phyloP scores from a whole-genome alignment of 768 basidiomycete species.

The Boletellus ananiceps region DNA sequence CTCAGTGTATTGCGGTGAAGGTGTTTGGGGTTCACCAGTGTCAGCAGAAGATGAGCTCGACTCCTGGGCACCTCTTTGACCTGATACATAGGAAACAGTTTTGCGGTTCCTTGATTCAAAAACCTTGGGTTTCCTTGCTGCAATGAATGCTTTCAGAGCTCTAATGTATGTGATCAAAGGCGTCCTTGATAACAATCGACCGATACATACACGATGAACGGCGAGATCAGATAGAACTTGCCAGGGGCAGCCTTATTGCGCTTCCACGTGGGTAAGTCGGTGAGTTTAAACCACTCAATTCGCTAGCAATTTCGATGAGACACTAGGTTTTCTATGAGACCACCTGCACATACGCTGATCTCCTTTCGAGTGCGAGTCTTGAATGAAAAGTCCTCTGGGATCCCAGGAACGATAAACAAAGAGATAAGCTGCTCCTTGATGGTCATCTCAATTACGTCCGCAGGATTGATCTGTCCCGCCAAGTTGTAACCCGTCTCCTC shows the following conservation, averaged over 20 bases:
- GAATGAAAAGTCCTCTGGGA: conserved; percentile 86
- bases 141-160: conserved; percentile 59
- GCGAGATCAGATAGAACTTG: conserved; percentile 93
- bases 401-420: conserved; percentile 82
- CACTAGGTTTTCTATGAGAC: conserved; percentile 1
- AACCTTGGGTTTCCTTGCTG: conserved; percentile 53
- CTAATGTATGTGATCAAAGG: conserved; percentile 12
- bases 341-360: conserved; percentile 71
- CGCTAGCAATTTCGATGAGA: conserved; percentile 49
- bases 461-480: conserved; percentile 56
- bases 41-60: conserved; percentile 66
- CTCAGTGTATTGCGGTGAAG: conserved; percentile 54
- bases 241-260: conserved; percentile 62
- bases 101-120: conserved; percentile 36
- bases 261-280: conserved; percentile 92
- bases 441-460: conserved; percentile 75
- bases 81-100: conserved; percentile 18
- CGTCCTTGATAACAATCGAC: not conserved
- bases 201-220: conserved; percentile 75
- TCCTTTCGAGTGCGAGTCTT: conserved; percentile 95
- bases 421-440: conserved; percentile 91
- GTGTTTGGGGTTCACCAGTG: conserved; percentile 57
- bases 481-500: conserved; percentile 97
- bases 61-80: conserved; percentile 44
- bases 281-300: conserved; percentile 92